Evolutionary conservation across 768 basidiomycete genomes (phyloP).

Genomic region (Steccherinum ochraceum): DNA sequence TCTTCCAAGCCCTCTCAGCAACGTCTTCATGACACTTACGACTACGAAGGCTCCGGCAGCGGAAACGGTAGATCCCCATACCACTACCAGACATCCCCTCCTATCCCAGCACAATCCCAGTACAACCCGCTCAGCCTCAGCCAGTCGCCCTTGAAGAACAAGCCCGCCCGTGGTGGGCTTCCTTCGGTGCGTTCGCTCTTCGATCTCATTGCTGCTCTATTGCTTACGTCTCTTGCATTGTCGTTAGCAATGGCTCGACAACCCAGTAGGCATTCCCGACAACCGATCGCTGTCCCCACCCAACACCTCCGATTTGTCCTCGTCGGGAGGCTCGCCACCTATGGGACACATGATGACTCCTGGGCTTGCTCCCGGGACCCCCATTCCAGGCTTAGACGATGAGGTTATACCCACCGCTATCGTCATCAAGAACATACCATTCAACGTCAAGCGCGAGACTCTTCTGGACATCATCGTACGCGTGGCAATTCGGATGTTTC

Average conservation of each 20-base stretch:
- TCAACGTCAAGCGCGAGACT: conserved; percentile 95
- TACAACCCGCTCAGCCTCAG: conserved; percentile 45
- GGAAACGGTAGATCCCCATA: conserved; percentile 51
- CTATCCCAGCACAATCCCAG: conserved; percentile 46
- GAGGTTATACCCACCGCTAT: conserved; percentile 98
- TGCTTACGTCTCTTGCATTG: conserved; percentile 16
- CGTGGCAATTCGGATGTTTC: conserved; percentile 13
- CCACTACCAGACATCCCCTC: conserved; percentile 63
- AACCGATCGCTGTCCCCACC: conserved; percentile 78
- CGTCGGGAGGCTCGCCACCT: conserved; percentile 79
- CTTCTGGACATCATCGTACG: conserved; percentile 93
- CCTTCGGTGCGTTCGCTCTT: conserved; percentile 54
- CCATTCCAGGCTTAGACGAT: conserved; percentile 59
- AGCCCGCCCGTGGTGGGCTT: conserved; percentile 61
- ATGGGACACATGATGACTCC: conserved; percentile 34
- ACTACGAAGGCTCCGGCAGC: conserved; percentile 61
- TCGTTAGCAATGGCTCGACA: conserved; percentile 83
- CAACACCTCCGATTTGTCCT: conserved; percentile 86
- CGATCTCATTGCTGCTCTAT: conserved; percentile 10
- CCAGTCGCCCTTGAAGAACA: conserved; percentile 72
- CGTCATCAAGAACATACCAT: conserved; percentile 99
- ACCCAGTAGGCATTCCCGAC: conserved; percentile 43
- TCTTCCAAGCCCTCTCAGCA: conserved; percentile 54
- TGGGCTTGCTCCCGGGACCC: conserved; percentile 42
- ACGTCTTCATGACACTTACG: conserved; percentile 84